These are phyloP conservation scores for Phytophthora podocarpi DNA, from an alignment of 352 stramenopile species.

Conservation along the genomic window DNA sequence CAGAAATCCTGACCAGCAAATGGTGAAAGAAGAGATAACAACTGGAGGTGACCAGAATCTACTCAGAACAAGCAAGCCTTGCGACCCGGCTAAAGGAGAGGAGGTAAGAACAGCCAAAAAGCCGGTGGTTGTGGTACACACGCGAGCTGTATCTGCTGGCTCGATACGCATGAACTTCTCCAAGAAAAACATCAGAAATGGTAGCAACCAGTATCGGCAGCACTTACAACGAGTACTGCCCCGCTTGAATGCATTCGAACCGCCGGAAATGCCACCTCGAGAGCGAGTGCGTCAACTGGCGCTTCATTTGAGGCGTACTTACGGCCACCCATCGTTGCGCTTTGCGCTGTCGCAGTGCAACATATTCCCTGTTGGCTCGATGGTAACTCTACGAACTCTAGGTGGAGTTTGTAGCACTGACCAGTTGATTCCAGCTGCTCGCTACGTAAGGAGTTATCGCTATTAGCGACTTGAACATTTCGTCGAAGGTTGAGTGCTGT, in stretches of 20 bases:
- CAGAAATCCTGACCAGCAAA: background rate
- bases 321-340: conserved; percentile 53
- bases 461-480: background rate
- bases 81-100: conserved; percentile 4
- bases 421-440: conserved; percentile 38
- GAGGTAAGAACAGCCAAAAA: conserved; percentile 18
- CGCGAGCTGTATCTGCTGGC: conserved; percentile 31
- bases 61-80: background rate
- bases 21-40: background rate
- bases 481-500: too few species aligned
- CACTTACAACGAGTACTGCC: conserved; percentile 39
- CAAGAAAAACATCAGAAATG: conserved; percentile 37
- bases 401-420: conserved; percentile 41
- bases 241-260: conserved; percentile 14
- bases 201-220: conserved; percentile 35
- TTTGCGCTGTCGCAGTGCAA: conserved; percentile 59
- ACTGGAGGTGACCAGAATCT: background rate
- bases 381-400: conserved; percentile 39
- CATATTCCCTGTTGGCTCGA: conserved; percentile 39
- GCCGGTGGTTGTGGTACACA: conserved; percentile 27
- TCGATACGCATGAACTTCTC: conserved; percentile 41
- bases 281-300: conserved; percentile 47
- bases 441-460: conserved; percentile 42
- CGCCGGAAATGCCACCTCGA: conserved; percentile 8
- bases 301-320: conserved; percentile 42